Base-by-base conservation (phyloP, 768 basidiomycete species). In the Paxillus rubicundulus region DNA sequence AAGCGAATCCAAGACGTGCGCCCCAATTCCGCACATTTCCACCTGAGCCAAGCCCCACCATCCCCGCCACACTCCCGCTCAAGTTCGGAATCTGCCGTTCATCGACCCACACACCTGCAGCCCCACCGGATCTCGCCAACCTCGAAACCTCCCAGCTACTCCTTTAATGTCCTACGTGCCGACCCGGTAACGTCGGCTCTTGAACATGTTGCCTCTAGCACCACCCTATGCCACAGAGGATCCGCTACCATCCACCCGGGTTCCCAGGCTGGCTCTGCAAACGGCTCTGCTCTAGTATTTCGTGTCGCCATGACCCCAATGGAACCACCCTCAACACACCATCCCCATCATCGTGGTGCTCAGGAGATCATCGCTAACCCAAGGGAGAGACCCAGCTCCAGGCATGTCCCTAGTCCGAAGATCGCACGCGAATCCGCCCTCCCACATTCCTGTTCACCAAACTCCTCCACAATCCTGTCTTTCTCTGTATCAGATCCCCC, bases 111-210 rank as follows among this genome's bases (percentile, higher is more conserved):
- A 9, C 44, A 45, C 43, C 34, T 37, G 5, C 20, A 20, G 4
- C 49, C 56, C 14, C 66, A 61, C 20, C 54, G 45, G 9, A 49
- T 49, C 24, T 52, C 62, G 6, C 55, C 52, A 30, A n/a, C 53
- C 6, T 27, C 58, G 3, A 57, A 61, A 18, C 54, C 53, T 5
- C 56, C 63, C 8, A 40, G 33, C 24, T 73, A 69, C 59, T 75
- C 74, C 2, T 79, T 76, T 64, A 74, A 72, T 57, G 74, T 78
- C n/a, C 68, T 76, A 34, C 70, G 74, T 17, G 73, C 78, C 6
- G 72, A 75, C 53, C 76, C 77, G 24, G 39, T 70, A 49, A 69
- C 65, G 3, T 59, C 72, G 4, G 76, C 77, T 9, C 69, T 77
- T 9, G 69, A 78, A 48, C 78, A 77, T 42, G 69, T 77, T 45